Evolutionary conservation across 306 rosid genomes (phyloP).

Genomic region (Rosa multiflora): DNA sequence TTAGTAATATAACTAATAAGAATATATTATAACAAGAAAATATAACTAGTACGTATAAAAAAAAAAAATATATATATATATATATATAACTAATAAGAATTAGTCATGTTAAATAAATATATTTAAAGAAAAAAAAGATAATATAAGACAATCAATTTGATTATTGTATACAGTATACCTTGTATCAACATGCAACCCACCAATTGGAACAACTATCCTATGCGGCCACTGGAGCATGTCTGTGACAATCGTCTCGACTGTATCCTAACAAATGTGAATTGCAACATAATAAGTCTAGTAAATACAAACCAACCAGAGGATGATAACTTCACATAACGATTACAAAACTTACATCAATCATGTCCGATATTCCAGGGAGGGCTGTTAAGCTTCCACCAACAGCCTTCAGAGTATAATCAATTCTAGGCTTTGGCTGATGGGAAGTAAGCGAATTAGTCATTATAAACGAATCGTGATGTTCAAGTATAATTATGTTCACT

Average conservation of each 20-base stretch:
- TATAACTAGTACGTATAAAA: no score
- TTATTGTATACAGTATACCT: conserved; percentile 68
- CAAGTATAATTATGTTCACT: not conserved
- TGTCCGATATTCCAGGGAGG: conserved; percentile 93
- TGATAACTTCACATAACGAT: not conserved
- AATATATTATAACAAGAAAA: not conserved
- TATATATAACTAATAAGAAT: not conserved
- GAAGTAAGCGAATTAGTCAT: conserved; percentile 32
- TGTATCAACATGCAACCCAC: conserved; percentile 73
- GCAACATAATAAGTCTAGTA: conserved; percentile 23
- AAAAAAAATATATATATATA: no score
- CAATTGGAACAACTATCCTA: conserved; percentile 87
- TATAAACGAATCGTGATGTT: not conserved
- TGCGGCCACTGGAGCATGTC: conserved; percentile 99
- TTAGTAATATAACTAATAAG: not conserved
- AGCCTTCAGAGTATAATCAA: conserved; percentile 86
- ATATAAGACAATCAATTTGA: not conserved
- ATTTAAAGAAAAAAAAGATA: not conserved
- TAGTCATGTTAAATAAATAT: not conserved
- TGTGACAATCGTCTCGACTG: conserved; percentile 67
- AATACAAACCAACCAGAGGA: not conserved
- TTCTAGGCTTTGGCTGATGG: conserved; percentile 86
- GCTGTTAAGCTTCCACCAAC: conserved; percentile 95
- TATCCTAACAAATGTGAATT: conserved; percentile 54
- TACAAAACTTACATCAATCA: conserved; percentile 79